These are phyloP conservation scores for Tetrastigma voinierianum DNA, from an alignment of 164 flowering plant genomes.

Conservation along the genomic window DNA sequence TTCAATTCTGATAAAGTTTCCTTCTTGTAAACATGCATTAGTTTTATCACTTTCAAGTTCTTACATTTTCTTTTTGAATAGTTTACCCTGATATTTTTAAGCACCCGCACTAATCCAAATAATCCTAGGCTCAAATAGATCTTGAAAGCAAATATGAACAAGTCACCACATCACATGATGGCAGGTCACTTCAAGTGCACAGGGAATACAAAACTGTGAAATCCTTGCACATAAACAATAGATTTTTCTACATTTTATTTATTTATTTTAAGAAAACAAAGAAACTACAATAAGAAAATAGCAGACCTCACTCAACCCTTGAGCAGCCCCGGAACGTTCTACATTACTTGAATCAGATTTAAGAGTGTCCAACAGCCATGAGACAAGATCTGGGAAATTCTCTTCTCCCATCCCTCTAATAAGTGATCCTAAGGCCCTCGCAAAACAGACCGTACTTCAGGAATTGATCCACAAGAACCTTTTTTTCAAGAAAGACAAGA, in stretches of 20 bases:
- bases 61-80: not conserved
- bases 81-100: not conserved
- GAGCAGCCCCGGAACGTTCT: conserved; percentile 99
- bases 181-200: too few species aligned
- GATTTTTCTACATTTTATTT: too few species aligned
- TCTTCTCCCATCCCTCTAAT: conserved; percentile 99
- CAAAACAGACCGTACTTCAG: conserved; percentile 96
- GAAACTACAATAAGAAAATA: not conserved
- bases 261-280: not conserved
- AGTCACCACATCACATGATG: not conserved
- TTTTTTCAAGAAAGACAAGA: conserved; percentile 2
- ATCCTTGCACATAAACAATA: too few species aligned
- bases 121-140: not conserved
- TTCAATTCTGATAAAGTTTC: not conserved
- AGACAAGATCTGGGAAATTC: conserved; percentile 95
- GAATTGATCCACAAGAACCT: conserved; percentile 99
- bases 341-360: conserved; percentile 95
- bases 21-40: not conserved
- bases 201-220: too few species aligned
- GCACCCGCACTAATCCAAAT: not conserved
- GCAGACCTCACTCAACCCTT: conserved; percentile 96
- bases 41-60: not conserved
- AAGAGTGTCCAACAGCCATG: conserved; percentile 91
- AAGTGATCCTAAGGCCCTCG: conserved; percentile 95
- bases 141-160: not conserved